Evolutionary conservation across 805 yeast genomes (phyloP), one percentile per base, ranked within the genome.

Genomic region (Metschnikowia henanensis): DNA sequence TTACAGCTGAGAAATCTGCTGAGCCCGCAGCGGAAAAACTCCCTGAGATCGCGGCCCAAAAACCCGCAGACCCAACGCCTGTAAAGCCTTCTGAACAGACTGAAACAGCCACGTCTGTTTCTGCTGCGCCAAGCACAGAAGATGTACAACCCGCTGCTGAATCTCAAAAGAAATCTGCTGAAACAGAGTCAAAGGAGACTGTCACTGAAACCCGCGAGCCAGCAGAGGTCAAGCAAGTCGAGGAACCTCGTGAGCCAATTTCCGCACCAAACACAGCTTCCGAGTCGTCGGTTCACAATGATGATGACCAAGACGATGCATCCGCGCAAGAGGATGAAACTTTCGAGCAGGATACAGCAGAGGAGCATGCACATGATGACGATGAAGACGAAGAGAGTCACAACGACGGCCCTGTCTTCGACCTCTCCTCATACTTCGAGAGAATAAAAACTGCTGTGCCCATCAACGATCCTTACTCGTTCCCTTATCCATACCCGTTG

Each of bases 361-460:
- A 31, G 5, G 50, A 45, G 8, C 35, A 39, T 4, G 35, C 40
- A 17, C 45, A 42, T 8, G 43, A 35, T n/a, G 42, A 41, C 32
- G 46, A 38, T 13, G 47, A 39, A 19, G 41, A 38, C 18, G 30
- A 25, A 3, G 45, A 50, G n/a, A 30, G 30, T 10, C 36, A 39
- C 17, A 39, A 31, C 22, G 52, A 46, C 3, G 50, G 39, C 22
- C 39, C 50, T 5, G 51, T 56, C 7, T 66, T 77, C 51, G 71
- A 80, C 20, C 74, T 84, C 56, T 68, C 89, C 18, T 68, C 73
- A 44, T 77, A 83, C 57, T 68, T 84, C 45, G 73, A 72, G 30
- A 70, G 62, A 53, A 56, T 85, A 41, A 54, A 68, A 20, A 57
- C 58, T 4, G 82, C 82, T 7, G 60, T 65, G 38, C 70, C 75